Evolutionary conservation across 2,329 filamentous ascomycete genomes (phyloP).

Genomic region (Leptosphaerulina australis): DNA sequence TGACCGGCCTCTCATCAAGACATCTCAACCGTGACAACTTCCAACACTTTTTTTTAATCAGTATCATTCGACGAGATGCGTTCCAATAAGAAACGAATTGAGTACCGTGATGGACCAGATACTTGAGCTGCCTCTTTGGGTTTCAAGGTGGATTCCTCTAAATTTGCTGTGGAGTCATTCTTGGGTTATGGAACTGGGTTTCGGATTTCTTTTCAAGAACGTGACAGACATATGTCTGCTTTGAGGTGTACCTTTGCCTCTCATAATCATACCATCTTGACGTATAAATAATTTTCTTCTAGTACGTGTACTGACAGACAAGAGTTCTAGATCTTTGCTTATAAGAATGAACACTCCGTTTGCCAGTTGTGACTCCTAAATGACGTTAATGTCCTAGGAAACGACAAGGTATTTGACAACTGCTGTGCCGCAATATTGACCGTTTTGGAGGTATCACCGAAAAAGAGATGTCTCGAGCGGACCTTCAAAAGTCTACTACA

Average conservation of each 20-base stretch:
- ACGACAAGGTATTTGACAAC: background rate
- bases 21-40: too few relatives aligned
- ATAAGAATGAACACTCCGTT: too few relatives aligned
- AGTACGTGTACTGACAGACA: too few relatives aligned
- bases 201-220: too few relatives aligned
- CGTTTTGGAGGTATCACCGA: background rate
- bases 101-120: constrained; percentile 9
- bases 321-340: too few relatives aligned
- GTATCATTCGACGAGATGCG: background rate
- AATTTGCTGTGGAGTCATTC: background rate
- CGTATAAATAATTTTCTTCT: too few relatives aligned
- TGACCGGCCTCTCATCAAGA: too few relatives aligned
- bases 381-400: background rate
- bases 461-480: background rate
- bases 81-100: background rate
- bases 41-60: too few relatives aligned
- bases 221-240: background rate
- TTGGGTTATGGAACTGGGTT: background rate
- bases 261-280: too few relatives aligned
- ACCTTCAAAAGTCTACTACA: background rate
- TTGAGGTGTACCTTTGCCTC: too few relatives aligned
- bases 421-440: background rate
- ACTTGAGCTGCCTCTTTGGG: constrained; percentile 8
- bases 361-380: background rate
- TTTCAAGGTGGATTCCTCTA: background rate